Conservation (phyloP, 2,329 filamentous ascomycete genomes). For the Colletotrichum theobromicola region DNA sequence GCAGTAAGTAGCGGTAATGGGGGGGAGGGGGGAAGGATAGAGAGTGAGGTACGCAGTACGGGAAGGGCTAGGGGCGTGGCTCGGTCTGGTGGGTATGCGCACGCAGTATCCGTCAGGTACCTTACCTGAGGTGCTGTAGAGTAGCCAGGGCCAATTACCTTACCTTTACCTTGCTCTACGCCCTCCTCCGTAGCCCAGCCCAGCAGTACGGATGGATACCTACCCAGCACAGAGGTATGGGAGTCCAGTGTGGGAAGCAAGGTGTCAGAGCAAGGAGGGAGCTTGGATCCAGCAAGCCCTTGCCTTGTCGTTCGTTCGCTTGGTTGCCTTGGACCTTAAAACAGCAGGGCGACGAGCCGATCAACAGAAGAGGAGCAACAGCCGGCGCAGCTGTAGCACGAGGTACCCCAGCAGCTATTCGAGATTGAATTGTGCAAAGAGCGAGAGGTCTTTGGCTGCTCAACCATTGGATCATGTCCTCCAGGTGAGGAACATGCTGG, state of each 20-base stretch:
- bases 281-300: slow-evolving; percentile 18
- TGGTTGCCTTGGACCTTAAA: neutral
- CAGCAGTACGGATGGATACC: slow-evolving; percentile 7
- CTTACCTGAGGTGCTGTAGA: neutral
- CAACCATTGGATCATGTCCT: neutral
- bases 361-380: neutral
- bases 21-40: neutral
- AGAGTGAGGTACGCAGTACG: neutral
- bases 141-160: slow-evolving; percentile 1
- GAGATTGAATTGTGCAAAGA: neutral
- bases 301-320: neutral
- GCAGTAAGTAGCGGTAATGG: slow-evolving; percentile 23
- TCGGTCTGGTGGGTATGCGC: slow-evolving; percentile 19
- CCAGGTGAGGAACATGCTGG: neutral
- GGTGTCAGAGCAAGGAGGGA: slow-evolving; percentile 17
- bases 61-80: slow-evolving; percentile 17
- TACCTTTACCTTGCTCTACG: neutral
- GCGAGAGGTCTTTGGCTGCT: neutral
- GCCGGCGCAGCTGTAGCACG: neutral
- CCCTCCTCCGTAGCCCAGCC: neutral
- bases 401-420: neutral
- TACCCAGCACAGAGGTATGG: neutral
- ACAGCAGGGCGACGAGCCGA: neutral
- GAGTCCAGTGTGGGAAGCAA: neutral
- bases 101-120: neutral